Base-by-base conservation (phyloP, 768 basidiomycete species). In the Lanmaoa rubissima region DNA sequence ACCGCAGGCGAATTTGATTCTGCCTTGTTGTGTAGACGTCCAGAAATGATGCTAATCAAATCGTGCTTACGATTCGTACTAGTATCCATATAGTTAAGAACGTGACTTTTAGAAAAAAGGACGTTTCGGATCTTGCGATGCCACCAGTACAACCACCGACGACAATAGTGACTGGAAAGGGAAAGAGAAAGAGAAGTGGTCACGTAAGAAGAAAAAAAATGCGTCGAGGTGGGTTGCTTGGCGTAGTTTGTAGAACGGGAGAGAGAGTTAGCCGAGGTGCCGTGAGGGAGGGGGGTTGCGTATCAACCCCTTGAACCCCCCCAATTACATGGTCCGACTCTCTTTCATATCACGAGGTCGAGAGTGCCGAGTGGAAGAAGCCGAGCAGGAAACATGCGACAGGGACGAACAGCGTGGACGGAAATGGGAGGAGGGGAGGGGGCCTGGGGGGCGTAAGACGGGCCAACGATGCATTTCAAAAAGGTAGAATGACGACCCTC, bases 401-500 rank as follows among this genome's bases (percentile, higher is more conserved):
- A 36, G 43, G 48, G 48, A 42, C 44, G 28, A 28, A n/a, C 49
- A 43, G 53, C 41, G 59, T 56, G 55, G 52, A n/a, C 11, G 14
- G 36, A 19, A 57, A 21, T 45, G 32, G 57, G 32, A 36, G 31
- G 17, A 26, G 6, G 34, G 26, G 41, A 19, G 21, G 28, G 28
- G 28, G 28, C 28, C 28, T 28, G 44, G 21, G 21, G 42, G 62
- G 48, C 16, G 54, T 19, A 43, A 43, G 49, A 32, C 38, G 32
- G 24, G 53, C 17, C 31, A 32, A 43, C 9, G 24, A 38, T 6
- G 31, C 24, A 2, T 51, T 53, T 46, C 39, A 40, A 48, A 42
- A 46, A 51, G 43, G 28, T n/a, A 42, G 35, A 64, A 53, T 48
- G 52, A 28, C 26, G 42, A 53, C 55, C 64, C 62, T 64, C 65